These are phyloP conservation scores for Exsudoporus frostii DNA, from an alignment of 768 basidiomycete species.

Conservation along the genomic window DNA sequence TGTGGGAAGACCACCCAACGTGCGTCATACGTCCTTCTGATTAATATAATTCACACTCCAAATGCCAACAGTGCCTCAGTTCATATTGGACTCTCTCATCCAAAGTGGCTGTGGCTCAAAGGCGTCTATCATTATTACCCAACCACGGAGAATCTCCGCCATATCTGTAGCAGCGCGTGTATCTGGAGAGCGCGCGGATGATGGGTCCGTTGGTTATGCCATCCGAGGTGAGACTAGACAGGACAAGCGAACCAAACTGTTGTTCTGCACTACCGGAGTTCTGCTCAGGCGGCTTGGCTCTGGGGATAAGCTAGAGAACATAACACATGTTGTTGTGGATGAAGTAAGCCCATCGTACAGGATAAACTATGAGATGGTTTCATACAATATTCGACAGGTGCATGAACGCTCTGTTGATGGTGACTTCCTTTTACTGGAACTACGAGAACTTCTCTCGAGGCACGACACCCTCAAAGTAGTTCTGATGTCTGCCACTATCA, in stretches of 20 bases:
- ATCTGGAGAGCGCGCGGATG: conserved; percentile 71
- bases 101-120: conserved; percentile 52
- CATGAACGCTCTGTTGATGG: conserved; percentile 92
- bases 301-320: conserved; percentile 64
- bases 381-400: conserved; percentile 45
- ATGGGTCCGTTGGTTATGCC: conserved; percentile 81
- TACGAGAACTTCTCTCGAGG: conserved; percentile 66
- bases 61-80: conserved; percentile 67
- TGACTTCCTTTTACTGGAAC: conserved; percentile 82
- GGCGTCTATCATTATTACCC: conserved; percentile 80
- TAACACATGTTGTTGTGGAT: conserved; percentile 87
- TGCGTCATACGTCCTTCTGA: conserved; percentile 29
- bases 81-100: conserved; percentile 83
- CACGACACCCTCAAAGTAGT: conserved; percentile 73
- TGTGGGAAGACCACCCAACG: conserved; percentile 91
- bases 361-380: neutral
- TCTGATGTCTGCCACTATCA: conserved; percentile 95
- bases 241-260: conserved; percentile 60
- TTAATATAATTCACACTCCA: neutral
- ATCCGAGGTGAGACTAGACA: conserved; percentile 85
- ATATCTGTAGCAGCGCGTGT: conserved; percentile 87
- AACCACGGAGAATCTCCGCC: conserved; percentile 86
- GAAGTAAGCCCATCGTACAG: conserved; percentile 52
- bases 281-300: conserved; percentile 73
- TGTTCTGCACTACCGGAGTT: conserved; percentile 96